phyloP scores from a whole-genome alignment of 1,284 basidiomycete species.

The Leccinum solheimii region DNA sequence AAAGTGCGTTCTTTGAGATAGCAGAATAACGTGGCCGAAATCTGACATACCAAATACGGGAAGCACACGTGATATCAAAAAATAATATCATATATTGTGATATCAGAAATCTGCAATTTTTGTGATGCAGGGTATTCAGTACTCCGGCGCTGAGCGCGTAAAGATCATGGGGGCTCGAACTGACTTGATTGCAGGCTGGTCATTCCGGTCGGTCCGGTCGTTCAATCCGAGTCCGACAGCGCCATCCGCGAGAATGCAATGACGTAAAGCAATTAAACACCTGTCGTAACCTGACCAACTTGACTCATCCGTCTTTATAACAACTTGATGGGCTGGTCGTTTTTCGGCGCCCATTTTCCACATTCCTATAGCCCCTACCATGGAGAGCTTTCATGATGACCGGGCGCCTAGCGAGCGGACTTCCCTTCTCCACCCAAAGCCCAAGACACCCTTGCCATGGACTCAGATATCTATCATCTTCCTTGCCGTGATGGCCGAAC shows the following conservation, averaged over 20 bases:
- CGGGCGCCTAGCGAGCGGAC: slow-evolving; percentile 18
- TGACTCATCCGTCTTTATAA: not conserved
- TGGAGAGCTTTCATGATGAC: not conserved
- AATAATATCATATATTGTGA: too few relatives aligned
- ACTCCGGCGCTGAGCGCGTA: too few relatives aligned
- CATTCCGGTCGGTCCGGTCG: not conserved
- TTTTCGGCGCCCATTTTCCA: not conserved
- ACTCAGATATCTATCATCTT: slow-evolving; percentile 19
- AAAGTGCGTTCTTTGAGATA: too few relatives aligned
- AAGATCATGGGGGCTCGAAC: not conserved
- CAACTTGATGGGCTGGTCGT: not conserved
- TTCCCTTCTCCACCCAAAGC: slow-evolving; percentile 20
- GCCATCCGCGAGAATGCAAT: not conserved
- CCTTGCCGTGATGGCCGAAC: slow-evolving; percentile 27
- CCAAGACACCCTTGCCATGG: slow-evolving; percentile 30
- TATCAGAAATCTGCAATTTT: too few relatives aligned
- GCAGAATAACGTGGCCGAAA: too few relatives aligned
- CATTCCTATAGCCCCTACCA: not conserved
- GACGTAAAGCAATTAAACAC: too few relatives aligned
- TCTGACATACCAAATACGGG: too few relatives aligned
- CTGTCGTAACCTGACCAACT: too few relatives aligned
- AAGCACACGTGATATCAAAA: too few relatives aligned
- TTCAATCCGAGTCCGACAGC: not conserved
- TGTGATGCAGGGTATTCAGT: too few relatives aligned
- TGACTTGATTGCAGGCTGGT: not conserved